A percentile compares a stretch with the other conserved stretches of the same genome.
phyloP scores from a whole-genome alignment of 2,329 filamentous ascomycete genomes.

The Septoria petroselini region DNA sequence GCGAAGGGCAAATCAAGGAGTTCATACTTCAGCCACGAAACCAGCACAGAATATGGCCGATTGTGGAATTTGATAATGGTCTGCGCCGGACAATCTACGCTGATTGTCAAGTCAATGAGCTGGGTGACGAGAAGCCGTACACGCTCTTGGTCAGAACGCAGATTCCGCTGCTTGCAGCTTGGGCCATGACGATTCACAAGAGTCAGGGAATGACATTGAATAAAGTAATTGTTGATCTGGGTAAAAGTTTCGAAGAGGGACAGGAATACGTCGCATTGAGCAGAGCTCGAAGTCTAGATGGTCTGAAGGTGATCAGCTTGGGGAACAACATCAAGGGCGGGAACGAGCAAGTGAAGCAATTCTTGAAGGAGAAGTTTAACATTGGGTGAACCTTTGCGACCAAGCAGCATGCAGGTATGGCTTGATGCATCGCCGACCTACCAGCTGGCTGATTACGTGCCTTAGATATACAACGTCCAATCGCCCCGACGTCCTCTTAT shows the following conservation, averaged over 20 bases:
- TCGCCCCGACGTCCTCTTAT: background rate
- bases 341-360: conserved; percentile 25
- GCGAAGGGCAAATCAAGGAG: conserved; percentile 18
- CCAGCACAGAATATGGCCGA: conserved; percentile 39
- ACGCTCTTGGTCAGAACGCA: conserved; percentile 56
- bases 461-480: background rate
- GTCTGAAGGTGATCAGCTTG: conserved; percentile 44
- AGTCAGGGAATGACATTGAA: conserved; percentile 62
- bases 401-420: too few species aligned
- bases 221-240: conserved; percentile 55
- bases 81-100: conserved; percentile 50
- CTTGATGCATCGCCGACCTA: too few species aligned
- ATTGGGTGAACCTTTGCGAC: background rate
- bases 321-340: conserved; percentile 20
- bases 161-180: conserved; percentile 58
- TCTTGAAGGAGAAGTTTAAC: conserved; percentile 20
- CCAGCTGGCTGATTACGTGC: too few species aligned
- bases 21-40: conserved; percentile 21
- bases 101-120: conserved; percentile 49
- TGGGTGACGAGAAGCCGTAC: conserved; percentile 49
- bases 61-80: conserved; percentile 55
- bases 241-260: conserved; percentile 53
- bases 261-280: conserved; percentile 64
- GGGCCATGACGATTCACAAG: conserved; percentile 64
- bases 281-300: conserved; percentile 52